Base-by-base conservation (phyloP, 2,329 filamentous ascomycete species). In the Nothopassalora personata region DNA sequence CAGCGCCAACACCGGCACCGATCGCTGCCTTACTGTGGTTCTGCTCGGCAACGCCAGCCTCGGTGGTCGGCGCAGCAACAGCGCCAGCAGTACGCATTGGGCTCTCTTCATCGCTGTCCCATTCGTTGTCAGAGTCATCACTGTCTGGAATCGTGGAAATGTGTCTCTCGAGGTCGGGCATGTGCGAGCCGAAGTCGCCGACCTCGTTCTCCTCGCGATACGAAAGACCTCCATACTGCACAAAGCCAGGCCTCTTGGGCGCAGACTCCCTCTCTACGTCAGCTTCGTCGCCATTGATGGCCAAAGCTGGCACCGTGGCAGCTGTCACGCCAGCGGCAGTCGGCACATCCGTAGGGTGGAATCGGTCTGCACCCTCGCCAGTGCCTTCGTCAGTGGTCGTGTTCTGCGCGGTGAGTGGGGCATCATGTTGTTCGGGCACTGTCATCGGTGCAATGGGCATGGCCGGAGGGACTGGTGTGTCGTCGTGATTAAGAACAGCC, bases 101-200 rank as follows among this genome's bases (percentile, higher is more conserved):
- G 4, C 30, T 15, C 13, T 57, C 50, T 27, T 59, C 60, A 33
- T 66, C 60, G 11, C 65, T 58, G 19, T 64, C 48, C 59, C 60
- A 61, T 52, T 65, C 58, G 39, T 60, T 59, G 36, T 58, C 58
- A 3, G 61, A 64, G 23, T 52, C 55, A 45, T 64, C 63, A 54
- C 67, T 70, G 28, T 67, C 66, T 2, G 63, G 64, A 47, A 73
- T 70, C 27, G 61, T 53, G 4, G 69, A 68, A 28, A 72, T 70
- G 54, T 72, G 70, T 11, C 70, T 62, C 49, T 72, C 71, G n/a
- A 72, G 64, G 33, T 68, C 60, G 3, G 69, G 68, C 56, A 61
- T 64, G 13, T 57, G 45, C n/a, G 48, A 52, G 33, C 31, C 30
- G 33, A 45, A 23, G 28, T 57, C 34, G 33, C 10, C 15, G 5